phyloP scores from a whole-genome alignment of 768 basidiomycete species.

The Lactifluus rugatus region DNA sequence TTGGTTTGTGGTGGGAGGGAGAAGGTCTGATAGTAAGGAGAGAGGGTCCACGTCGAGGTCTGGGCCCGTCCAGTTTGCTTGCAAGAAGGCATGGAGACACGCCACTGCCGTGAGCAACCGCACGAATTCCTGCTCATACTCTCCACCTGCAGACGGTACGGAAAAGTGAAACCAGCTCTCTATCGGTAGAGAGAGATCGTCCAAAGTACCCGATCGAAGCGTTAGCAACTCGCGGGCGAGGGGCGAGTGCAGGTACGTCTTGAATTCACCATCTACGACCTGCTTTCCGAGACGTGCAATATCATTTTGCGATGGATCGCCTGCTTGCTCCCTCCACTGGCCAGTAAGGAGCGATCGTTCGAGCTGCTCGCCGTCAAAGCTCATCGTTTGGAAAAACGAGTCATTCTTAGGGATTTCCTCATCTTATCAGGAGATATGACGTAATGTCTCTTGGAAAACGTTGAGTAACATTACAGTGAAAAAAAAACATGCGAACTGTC shows the following conservation, averaged over 20 bases:
- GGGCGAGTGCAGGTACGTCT: slow-evolving; percentile 34
- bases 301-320: slow-evolving; percentile 27
- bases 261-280: slow-evolving; percentile 53
- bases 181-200: slow-evolving; percentile 31
- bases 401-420: not conserved
- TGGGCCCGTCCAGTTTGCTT: slow-evolving; percentile 96
- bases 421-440: slow-evolving; percentile 1
- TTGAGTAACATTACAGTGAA: not conserved
- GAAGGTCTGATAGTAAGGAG: slow-evolving; percentile 30
- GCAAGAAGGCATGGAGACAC: slow-evolving; percentile 82
- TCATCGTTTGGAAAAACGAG: slow-evolving; percentile 4
- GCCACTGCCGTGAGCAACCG: slow-evolving; percentile 63
- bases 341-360: slow-evolving; percentile 54
- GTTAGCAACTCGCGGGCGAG: slow-evolving; percentile 31
- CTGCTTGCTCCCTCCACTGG: slow-evolving; percentile 27
- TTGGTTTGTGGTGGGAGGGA: slow-evolving; percentile 26
- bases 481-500: not conserved
- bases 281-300: slow-evolving; percentile 39
- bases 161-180: slow-evolving; percentile 28
- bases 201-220: slow-evolving; percentile 21
- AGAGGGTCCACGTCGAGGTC: slow-evolving; percentile 50
- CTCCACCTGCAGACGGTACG: slow-evolving; percentile 25
- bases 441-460: not conserved
- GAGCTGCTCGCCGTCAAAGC: slow-evolving; percentile 23
- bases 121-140: slow-evolving; percentile 41